Evolutionary conservation across 1,284 basidiomycete species (phyloP), one percentile per base, ranked within the genome.

Genomic region (Phylloporus sp.): DNA sequence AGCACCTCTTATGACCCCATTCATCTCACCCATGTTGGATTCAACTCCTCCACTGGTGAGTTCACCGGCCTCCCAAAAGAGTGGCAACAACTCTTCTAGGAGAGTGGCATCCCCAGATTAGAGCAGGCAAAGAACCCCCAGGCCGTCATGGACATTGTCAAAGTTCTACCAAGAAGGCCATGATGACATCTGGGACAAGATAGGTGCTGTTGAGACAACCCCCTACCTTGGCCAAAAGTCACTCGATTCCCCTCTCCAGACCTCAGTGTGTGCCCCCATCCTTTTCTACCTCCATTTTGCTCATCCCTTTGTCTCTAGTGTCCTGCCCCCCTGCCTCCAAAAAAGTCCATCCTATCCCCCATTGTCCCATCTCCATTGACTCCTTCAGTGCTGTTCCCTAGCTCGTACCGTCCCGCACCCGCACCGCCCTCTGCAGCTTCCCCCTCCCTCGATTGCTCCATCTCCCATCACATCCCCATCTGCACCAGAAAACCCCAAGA

Each of bases 1-100:
- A 96, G 94, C 69, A 98, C 95, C 4, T 97, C 95, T 2, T 99
- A 98, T 77, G 98, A 99, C 78, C 98, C 98, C n/a, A 96, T 99
- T 46, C 98, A 99, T 81, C 90, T 99, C 69, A 99, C 97, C 1
- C 98, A 99, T 75, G 98, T 99, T 75, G 98, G 97, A 66, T 99
- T 98, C 87, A 98, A 99, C 80, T 95, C 95, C 39, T 96, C 95
- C 65, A 99, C 97, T 0, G 98, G 98, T 63, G 96, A 99, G 80
- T 99, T 96, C 80, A 96, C 94, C 13, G 98, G 98, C 6, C 84
- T 99, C 61, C 98, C 98, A 2, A 96, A 96, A 76, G 97, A 99
- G 80, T 99, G 98, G 98, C 98, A 99, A 77, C 94, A 98, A 77
- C 85, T 99, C 10, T 80, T 99, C 54, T 95, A 98, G 77, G 96